Percentiles rank a stretch among this genome's conserved stretches.
Conservation (phyloP, 441 rosid species). For the Gossypium trilobum region DNA sequence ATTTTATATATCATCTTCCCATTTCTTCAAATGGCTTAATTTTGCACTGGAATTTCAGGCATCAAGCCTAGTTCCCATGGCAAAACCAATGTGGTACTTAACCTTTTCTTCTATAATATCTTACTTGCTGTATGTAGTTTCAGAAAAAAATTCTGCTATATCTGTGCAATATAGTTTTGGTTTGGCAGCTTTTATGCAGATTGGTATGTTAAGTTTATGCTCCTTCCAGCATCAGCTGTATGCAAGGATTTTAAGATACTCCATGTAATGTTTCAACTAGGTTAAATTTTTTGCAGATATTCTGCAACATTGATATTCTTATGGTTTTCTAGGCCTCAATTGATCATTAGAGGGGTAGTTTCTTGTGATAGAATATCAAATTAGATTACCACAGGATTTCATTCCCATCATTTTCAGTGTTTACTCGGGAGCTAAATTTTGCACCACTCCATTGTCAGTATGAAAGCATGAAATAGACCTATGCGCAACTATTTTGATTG, state of each 20-base stretch:
- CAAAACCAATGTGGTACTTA: conserved; percentile 11
- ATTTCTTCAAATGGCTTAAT: conserved; percentile 1
- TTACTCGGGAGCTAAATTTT: neutral
- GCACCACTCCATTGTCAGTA: neutral
- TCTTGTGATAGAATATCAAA: neutral
- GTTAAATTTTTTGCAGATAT: neutral
- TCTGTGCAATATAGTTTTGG: neutral
- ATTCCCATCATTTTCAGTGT: neutral
- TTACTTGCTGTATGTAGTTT: neutral
- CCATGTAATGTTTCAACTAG: neutral
- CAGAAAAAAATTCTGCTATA: neutral
- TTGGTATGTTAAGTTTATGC: neutral
- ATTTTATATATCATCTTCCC: conserved; percentile 14
- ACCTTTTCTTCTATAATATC: neutral
- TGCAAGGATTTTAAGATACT: neutral
- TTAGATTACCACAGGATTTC: neutral
- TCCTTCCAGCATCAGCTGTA: neutral
- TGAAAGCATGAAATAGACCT: neutral
- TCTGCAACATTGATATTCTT: neutral
- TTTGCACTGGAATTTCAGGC: conserved; percentile 1
- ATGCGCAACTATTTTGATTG: neutral
- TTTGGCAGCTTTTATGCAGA: neutral
- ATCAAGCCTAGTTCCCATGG: conserved; percentile 2
- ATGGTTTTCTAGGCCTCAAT: neutral
- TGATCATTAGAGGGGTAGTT: conserved; percentile 8